These are phyloP conservation scores for Lactarius vividus DNA, from an alignment of 768 basidiomycete genomes.

Conservation along the genomic window DNA sequence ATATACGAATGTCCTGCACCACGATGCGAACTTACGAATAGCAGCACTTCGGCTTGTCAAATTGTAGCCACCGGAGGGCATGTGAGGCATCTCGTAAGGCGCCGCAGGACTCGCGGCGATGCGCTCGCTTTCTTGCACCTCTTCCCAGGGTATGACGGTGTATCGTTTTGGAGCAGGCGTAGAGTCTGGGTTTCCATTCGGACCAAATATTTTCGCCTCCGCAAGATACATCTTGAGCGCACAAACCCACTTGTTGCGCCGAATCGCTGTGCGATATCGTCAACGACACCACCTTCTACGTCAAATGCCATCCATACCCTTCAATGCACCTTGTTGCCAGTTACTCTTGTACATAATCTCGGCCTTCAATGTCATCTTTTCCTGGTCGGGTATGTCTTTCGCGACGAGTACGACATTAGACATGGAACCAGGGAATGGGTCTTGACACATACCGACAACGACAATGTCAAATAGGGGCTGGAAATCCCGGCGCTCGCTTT, in stretches of 20 bases:
- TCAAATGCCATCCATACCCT: conserved; percentile 41
- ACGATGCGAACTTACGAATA: conserved; percentile 11
- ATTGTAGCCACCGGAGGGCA: conserved; percentile 27
- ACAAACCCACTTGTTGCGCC: conserved; percentile 92
- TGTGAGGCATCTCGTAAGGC: conserved; percentile 29
- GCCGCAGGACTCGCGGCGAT: neutral
- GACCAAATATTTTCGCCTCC: conserved; percentile 70
- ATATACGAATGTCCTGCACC: neutral
- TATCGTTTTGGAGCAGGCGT: conserved; percentile 56
- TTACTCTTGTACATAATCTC: conserved; percentile 91
- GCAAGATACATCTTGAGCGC: conserved; percentile 71
- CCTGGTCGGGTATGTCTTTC: conserved; percentile 76
- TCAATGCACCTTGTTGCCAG: conserved; percentile 73
- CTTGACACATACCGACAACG: conserved; percentile 49
- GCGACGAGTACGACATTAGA: conserved; percentile 18
- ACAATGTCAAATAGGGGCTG: conserved; percentile 70
- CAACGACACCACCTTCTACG: conserved; percentile 1
- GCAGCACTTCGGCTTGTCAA: conserved; percentile 13
- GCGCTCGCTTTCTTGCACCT: conserved; percentile 43
- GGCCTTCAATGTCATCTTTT: conserved; percentile 69
- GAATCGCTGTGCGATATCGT: conserved; percentile 47
- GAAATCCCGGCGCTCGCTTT: conserved; percentile 70
- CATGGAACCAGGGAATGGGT: neutral
- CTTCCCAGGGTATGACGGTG: conserved; percentile 72
- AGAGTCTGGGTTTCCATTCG: conserved; percentile 53